phyloP scores from a whole-genome alignment of 768 basidiomycete genomes.

The Filobasidium wieringae region DNA sequence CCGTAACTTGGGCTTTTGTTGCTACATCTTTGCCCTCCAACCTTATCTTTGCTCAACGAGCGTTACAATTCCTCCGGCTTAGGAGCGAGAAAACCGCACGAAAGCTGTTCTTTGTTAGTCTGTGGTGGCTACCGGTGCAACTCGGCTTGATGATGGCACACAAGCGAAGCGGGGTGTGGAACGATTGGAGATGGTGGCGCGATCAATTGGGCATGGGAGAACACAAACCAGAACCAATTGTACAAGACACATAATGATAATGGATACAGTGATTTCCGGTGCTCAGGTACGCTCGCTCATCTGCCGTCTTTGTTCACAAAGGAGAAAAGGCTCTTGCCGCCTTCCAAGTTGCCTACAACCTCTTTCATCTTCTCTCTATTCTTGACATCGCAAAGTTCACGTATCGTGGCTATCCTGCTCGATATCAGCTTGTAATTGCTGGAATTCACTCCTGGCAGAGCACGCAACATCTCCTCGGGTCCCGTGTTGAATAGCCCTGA shows the following conservation, averaged over 20 bases:
- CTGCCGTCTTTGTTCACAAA: slow-evolving; percentile 52
- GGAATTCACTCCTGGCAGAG: slow-evolving; percentile 69
- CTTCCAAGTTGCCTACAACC: slow-evolving; percentile 60
- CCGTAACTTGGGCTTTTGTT: slow-evolving; percentile 86
- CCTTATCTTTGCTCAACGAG: slow-evolving; percentile 52
- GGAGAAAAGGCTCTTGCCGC: slow-evolving; percentile 64
- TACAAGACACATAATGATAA: neutral
- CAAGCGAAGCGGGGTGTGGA: slow-evolving; percentile 50
- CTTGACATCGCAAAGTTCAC: slow-evolving; percentile 56
- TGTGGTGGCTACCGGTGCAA: slow-evolving; percentile 84
- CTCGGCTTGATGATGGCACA: slow-evolving; percentile 90
- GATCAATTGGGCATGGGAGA: neutral
- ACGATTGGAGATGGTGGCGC: slow-evolving; percentile 5
- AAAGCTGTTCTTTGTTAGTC: slow-evolving; percentile 60
- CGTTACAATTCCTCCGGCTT: slow-evolving; percentile 61
- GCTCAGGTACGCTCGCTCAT: too few species aligned
- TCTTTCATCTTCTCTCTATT: slow-evolving; percentile 52
- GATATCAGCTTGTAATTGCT: slow-evolving; percentile 79
- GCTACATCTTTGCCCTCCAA: slow-evolving; percentile 67
- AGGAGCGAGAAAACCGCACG: slow-evolving; percentile 53
- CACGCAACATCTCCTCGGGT: slow-evolving; percentile 70
- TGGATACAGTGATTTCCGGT: too few species aligned
- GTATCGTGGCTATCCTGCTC: slow-evolving; percentile 63
- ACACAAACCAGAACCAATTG: neutral
- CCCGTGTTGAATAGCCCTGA: slow-evolving; percentile 39